Evolutionary conservation across 768 basidiomycete species (phyloP).

Genomic region (Hortiboletus campestris): DNA sequence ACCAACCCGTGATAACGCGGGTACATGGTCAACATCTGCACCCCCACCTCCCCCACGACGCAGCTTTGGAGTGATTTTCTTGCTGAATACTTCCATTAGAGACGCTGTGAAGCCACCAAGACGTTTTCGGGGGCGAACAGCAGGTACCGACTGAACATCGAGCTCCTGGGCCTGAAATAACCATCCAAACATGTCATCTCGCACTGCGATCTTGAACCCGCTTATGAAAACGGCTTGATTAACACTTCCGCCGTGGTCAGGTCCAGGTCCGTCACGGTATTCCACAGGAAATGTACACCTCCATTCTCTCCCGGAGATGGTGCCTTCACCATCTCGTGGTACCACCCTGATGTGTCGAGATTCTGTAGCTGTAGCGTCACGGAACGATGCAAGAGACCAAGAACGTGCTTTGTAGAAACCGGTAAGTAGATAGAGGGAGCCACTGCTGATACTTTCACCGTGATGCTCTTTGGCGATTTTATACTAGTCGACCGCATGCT

Average conservation of each 20-base stretch:
- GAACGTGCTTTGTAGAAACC: constrained; percentile 26
- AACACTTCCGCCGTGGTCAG: neutral
- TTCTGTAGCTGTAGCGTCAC: neutral
- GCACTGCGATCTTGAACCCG: constrained; percentile 17
- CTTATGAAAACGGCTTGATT: constrained; percentile 20
- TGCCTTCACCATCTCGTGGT: neutral
- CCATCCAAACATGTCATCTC: neutral
- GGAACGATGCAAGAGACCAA: constrained; percentile 24
- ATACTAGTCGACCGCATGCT: constrained; percentile 26
- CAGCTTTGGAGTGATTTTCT: neutral
- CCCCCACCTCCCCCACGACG: neutral
- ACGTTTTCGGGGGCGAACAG: neutral
- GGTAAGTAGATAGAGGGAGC: constrained; percentile 23
- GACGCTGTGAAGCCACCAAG: neutral
- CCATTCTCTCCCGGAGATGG: neutral
- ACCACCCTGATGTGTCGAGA: neutral
- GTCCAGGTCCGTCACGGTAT: neutral
- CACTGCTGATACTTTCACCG: neutral
- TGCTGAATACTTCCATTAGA: neutral
- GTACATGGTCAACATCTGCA: neutral
- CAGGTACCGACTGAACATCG: neutral
- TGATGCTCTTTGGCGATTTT: constrained; percentile 10
- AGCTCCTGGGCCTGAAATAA: neutral
- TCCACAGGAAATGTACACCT: neutral
- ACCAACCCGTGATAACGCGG: constrained; percentile 1